Evolutionary conservation across 2,329 filamentous ascomycete genomes (phyloP).

Genomic region (Microdochium nivale): DNA sequence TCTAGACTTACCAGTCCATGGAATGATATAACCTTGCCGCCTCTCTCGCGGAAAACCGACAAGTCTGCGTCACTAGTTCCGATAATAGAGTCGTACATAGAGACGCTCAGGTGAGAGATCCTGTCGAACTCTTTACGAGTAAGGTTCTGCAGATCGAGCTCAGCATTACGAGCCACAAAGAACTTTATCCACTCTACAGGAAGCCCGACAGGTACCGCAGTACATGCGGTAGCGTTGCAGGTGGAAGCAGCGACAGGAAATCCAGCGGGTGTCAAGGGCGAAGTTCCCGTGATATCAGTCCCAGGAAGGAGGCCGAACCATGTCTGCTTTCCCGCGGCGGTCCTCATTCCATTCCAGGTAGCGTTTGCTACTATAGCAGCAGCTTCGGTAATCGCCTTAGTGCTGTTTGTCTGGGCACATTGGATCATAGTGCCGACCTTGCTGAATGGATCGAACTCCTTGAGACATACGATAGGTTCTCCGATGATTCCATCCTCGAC

Average conservation of each 20-base stretch:
- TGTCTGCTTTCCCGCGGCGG: not conserved
- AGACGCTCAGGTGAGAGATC: slow-evolving; percentile 1
- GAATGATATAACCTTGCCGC: slow-evolving; percentile 39
- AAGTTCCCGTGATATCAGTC: slow-evolving; percentile 3
- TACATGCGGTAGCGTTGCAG: not conserved
- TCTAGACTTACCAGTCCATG: slow-evolving; percentile 25
- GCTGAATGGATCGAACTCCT: slow-evolving; percentile 8
- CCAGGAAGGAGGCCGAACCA: slow-evolving; percentile 3
- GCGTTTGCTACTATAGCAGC: slow-evolving; percentile 5
- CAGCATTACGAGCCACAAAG: slow-evolving; percentile 5
- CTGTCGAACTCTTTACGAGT: slow-evolving; percentile 5
- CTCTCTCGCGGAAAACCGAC: slow-evolving; percentile 28
- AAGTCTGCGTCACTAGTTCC: slow-evolving; percentile 27
- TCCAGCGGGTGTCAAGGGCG: not conserved
- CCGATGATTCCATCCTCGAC: slow-evolving; percentile 28
- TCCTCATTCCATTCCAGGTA: slow-evolving; percentile 4
- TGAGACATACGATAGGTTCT: slow-evolving; percentile 22
- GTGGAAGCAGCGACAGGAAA: not conserved
- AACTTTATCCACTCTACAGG: slow-evolving; percentile 4
- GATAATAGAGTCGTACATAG: slow-evolving; percentile 5
- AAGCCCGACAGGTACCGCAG: not conserved
- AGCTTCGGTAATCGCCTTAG: slow-evolving; percentile 1
- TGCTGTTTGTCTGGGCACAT: not conserved
- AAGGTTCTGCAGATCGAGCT: slow-evolving; percentile 1
- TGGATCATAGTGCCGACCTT: slow-evolving; percentile 2